phyloP scores from a whole-genome alignment of 164 flowering plant species.

The Brasenia schreberi region DNA sequence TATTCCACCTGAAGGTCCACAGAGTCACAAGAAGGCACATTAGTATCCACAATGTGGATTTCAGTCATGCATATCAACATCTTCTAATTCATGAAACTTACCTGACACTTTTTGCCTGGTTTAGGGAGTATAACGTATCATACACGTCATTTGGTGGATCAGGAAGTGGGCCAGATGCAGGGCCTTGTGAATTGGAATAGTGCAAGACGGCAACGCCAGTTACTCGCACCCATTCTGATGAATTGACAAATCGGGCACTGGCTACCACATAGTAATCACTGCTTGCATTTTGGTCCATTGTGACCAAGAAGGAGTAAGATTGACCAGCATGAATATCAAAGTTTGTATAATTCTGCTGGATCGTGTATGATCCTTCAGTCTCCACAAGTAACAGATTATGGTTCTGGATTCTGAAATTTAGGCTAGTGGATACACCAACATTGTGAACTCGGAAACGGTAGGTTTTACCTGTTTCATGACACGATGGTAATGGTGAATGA shows the following conservation, averaged over 20 bases:
- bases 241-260: constrained; percentile 68
- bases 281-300: constrained; percentile 72
- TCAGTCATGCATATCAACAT: neutral
- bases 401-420: constrained; percentile 64
- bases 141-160: constrained; percentile 43
- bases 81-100: constrained; percentile 7
- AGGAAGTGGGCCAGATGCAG: constrained; percentile 61
- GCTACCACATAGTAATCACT: constrained; percentile 69
- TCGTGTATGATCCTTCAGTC: constrained; percentile 64
- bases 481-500: neutral
- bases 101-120: constrained; percentile 63
- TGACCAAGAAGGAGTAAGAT: constrained; percentile 57
- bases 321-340: constrained; percentile 77
- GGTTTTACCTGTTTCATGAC: constrained; percentile 48
- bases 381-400: constrained; percentile 56
- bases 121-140: constrained; percentile 36
- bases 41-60: neutral
- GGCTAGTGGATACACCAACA: constrained; percentile 51
- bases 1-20: constrained; percentile 31
- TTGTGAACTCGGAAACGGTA: constrained; percentile 58
- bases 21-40: neutral
- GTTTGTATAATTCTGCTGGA: constrained; percentile 31
- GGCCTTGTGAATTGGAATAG: constrained; percentile 58
- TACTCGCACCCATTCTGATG: constrained; percentile 48
- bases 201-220: constrained; percentile 72